Percentiles rank a stretch among this genome's conserved stretches.
These are phyloP conservation scores for Ustilago shanxiensis DNA, from an alignment of 1,284 basidiomycete species.

Conservation along the genomic window DNA sequence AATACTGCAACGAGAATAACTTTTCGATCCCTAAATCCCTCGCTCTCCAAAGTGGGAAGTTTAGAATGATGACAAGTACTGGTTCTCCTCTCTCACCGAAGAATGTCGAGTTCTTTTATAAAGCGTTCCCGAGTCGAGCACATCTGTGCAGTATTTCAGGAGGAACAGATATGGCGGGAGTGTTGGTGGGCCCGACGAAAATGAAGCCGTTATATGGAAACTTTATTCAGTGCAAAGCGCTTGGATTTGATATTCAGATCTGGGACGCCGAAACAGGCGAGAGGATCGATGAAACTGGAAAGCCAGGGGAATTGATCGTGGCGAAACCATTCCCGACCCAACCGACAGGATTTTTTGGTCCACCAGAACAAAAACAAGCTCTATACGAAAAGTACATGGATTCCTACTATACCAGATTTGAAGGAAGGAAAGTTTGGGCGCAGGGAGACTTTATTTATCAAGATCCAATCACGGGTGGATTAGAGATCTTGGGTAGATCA, in stretches of 20 bases:
- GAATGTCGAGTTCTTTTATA: constrained; percentile 63
- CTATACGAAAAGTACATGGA: constrained; percentile 67
- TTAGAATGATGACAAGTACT: constrained; percentile 65
- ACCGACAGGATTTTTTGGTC: constrained; percentile 57
- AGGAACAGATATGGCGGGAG: constrained; percentile 68
- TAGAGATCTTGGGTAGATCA: constrained; percentile 80
- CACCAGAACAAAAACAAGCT: constrained; percentile 52
- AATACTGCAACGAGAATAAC: constrained; percentile 20
- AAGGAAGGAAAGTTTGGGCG: constrained; percentile 51
- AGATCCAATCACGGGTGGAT: constrained; percentile 74
- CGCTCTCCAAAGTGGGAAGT: constrained; percentile 36
- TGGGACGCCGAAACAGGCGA: constrained; percentile 55
- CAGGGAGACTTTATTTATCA: constrained; percentile 58
- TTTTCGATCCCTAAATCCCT: constrained; percentile 25
- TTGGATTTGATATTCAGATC: constrained; percentile 66
- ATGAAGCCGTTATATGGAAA: constrained; percentile 65
- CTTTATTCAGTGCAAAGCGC: constrained; percentile 64
- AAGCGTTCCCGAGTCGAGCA: constrained; percentile 38
- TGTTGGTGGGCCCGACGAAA: constrained; percentile 57
- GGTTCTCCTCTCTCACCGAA: constrained; percentile 65
- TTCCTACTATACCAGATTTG: constrained; percentile 67
- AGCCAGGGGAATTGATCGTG: constrained; percentile 67
- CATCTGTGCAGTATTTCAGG: constrained; percentile 60
- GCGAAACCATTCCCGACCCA: constrained; percentile 69
- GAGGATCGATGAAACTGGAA: constrained; percentile 49